Evolutionary conservation across 75 land plant genomes (phyloP), one percentile per base, ranked within the genome.

Genomic region (Ceratopteris richardii): DNA sequence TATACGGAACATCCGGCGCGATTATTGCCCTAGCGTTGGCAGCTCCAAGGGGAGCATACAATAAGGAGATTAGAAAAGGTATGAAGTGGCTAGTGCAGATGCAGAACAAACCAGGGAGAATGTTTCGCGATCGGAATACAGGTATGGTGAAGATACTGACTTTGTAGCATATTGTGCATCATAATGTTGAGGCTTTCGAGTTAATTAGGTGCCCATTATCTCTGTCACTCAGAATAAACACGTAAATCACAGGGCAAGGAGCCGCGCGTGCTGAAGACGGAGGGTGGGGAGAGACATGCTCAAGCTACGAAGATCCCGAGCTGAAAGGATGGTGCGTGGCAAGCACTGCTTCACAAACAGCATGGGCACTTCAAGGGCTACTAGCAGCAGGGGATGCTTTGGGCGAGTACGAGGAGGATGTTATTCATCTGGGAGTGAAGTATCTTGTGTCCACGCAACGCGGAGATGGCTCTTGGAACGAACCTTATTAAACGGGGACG

Each of bases 211-310:
- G n/a, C n/a, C n/a, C n/a, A n/a, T n/a, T n/a, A n/a, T n/a, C n/a
- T n/a, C n/a, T n/a, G n/a, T n/a, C n/a, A n/a, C n/a, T n/a, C n/a
- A n/a, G n/a, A n/a, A n/a, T n/a, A n/a, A n/a, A n/a, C n/a, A n/a
- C n/a, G n/a, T n/a, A n/a, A n/a, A n/a, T n/a, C n/a, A n/a, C n/a
- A n/a, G n/a, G n/a, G n/a, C n/a, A n/a, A n/a, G n/a, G n/a, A n/a
- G n/a, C n/a, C n/a, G n/a, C n/a, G n/a, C n/a, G n/a, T n/a, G n/a
- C n/a, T n/a, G n/a, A 13, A 7, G 57, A 55, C 28, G 57, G 57
- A 13, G 57, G 57, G 18, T 55, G 57, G 57, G 57, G 57, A 7
- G 57, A 55, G 33, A 26, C 57, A 14, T 23, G 29, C 57, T 55
- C 7, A 3, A 55, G 29, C 16, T 55, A 55, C 28, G 16, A 10